phyloP scores from a whole-genome alignment of 805 yeast genomes.

The Cyberlindnera sargentensis region DNA sequence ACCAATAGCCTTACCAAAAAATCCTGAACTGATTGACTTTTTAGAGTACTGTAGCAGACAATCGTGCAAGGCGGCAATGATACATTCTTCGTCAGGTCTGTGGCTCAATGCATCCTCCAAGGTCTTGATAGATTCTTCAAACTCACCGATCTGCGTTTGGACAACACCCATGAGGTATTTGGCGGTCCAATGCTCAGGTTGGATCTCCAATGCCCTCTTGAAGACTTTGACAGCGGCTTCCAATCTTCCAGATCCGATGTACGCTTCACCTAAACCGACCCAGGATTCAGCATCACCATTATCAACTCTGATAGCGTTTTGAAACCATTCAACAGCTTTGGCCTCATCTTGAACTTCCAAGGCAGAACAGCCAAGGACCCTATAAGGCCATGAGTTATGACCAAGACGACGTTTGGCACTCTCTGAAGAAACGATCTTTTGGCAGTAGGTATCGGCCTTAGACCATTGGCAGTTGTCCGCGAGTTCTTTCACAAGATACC shows the following conservation, averaged over 20 bases:
- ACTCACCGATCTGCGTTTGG: slow-evolving; percentile 57
- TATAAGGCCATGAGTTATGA: slow-evolving; percentile 71
- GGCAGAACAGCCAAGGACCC: slow-evolving; percentile 76
- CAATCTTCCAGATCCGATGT: slow-evolving; percentile 72
- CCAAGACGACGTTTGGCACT: slow-evolving; percentile 44
- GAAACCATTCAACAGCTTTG: slow-evolving; percentile 84
- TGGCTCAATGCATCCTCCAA: slow-evolving; percentile 35
- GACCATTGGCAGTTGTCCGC: slow-evolving; percentile 73
- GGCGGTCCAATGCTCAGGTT: slow-evolving; percentile 53
- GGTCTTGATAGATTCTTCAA: slow-evolving; percentile 46
- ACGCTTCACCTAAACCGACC: slow-evolving; percentile 97
- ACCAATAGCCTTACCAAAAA: slow-evolving; percentile 56
- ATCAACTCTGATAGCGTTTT: slow-evolving; percentile 68
- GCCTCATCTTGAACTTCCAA: slow-evolving; percentile 65
- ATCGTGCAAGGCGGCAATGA: slow-evolving; percentile 48
- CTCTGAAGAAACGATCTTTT: slow-evolving; percentile 58
- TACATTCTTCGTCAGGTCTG: slow-evolving; percentile 43
- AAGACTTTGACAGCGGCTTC: slow-evolving; percentile 86
- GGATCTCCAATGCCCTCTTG: slow-evolving; percentile 49
- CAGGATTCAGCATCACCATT: slow-evolving; percentile 71
- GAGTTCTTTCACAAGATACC: slow-evolving; percentile 62
- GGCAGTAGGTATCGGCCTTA: slow-evolving; percentile 67
- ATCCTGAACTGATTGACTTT: slow-evolving; percentile 50
- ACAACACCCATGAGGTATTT: slow-evolving; percentile 62
- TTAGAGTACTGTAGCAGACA: slow-evolving; percentile 49